Conservation (phyloP, 257 asterid genomes). For the Henckelia pumila region DNA sequence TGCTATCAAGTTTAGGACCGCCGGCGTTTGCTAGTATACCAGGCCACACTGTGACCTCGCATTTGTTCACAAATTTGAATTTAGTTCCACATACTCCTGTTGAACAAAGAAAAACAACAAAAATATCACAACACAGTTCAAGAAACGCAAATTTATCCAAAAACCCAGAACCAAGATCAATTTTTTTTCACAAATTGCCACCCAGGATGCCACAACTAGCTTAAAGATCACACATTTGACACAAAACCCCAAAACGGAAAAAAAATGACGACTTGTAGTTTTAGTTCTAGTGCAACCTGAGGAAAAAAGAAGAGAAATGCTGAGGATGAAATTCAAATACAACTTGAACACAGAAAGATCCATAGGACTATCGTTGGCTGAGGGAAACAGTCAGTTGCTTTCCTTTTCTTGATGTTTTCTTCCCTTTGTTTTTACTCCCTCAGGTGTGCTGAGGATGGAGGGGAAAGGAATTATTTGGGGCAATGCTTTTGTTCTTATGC, state of each 20-base stretch:
- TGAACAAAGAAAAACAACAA: not conserved
- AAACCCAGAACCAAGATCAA: not conserved
- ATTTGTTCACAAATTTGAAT: conserved; percentile 53
- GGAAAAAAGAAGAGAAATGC: conserved; percentile 28
- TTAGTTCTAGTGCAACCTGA: conserved; percentile 25
- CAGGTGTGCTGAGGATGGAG: not conserved
- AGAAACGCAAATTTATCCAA: not conserved
- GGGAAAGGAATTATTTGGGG: not conserved
- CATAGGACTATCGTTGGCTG: conserved; percentile 18
- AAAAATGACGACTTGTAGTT: not conserved
- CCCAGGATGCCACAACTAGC: not conserved
- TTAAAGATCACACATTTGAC: not conserved
- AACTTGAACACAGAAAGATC: conserved; percentile 28
- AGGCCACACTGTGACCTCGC: conserved; percentile 56
- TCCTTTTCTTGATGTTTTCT: not conserved
- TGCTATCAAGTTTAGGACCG: conserved; percentile 41
- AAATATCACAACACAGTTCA: not conserved
- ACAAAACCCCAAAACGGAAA: not conserved
- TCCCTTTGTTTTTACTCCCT: not conserved
- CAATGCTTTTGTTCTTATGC: not conserved
- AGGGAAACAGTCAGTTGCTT: not conserved
- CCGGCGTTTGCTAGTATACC: conserved; percentile 58
- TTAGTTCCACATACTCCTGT: conserved; percentile 48
- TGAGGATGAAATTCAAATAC: conserved; percentile 17
- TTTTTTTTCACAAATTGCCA: not conserved